Base-by-base conservation (phyloP, 2,329 filamentous ascomycete genomes). In the Calonectria naviculata region DNA sequence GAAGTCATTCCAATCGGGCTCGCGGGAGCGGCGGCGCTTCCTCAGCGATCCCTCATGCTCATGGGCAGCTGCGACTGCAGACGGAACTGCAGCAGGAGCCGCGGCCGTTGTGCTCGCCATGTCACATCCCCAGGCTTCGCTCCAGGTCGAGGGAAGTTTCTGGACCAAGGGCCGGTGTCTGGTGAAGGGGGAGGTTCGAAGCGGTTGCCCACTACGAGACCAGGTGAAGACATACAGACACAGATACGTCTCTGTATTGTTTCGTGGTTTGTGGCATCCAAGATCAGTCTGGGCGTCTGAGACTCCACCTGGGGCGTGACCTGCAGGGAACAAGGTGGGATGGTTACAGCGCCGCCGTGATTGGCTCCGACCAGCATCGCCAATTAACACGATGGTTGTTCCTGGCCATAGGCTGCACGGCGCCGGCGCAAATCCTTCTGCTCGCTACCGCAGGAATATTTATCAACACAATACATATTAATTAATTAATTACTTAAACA, bases 1-100 rank as follows among this genome's bases (percentile, higher is more conserved):
- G 80, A 95, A 97, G 74, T 89, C 90, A 69, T 89, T 87, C 94
- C 94, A 97, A 83, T 97, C 92, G 61, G 93, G 93, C 74, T 58
- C 52, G n/a, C 52, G 52, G 36, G 52, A 58, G 31, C 52, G 52
- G 24, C 52, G 52, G 31, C 52, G 52, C 31, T 58, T 58, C 36
- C 52, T 36, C 52, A 58, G 52, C 52, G 52, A 58, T 38, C 52
- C 52, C 34, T 58, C 52, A 58, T 58, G 52, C n/a, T 36, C 52
- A 38, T 38, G 52, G 52, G n/a, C 31, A 28, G 46, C 34, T 58
- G 52, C 12, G 52, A 36, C 17, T 17, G 52, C 52, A 34, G 29
- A 21, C 34, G 52, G 52, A 24, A 56, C 12, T 21, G 31, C 31
- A 58, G 52, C 52, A 56, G 52, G 52, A 15, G 31, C 52, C 31